Base-by-base conservation (phyloP, 345 rosid genomes). In the Murraya koenigii region DNA sequence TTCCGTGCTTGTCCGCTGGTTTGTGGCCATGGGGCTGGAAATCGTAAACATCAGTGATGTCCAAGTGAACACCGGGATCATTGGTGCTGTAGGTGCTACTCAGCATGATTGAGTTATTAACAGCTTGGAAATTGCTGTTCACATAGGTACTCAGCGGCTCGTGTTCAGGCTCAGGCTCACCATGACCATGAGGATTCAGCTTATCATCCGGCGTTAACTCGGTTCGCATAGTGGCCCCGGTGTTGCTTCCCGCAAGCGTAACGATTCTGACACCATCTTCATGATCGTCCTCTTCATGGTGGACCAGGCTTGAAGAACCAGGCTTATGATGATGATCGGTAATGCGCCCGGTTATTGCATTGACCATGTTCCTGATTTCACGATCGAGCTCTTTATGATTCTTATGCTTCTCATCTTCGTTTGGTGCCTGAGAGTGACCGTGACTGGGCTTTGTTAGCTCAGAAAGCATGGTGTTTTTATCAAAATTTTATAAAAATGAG, bases 11-110 rank as follows among this genome's bases (percentile, higher is more conserved):
- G 5, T 65, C 77, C 13, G 58, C 82, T 10, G 74, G 79, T 74
- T 80, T 85, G 5, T 58, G 75, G 35, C 52, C 78, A 33, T 60
- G 68, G 6, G 22, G 71, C 35, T 30, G 32, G 32, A 30, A 30
- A 1, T 84, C 84, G 32, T 75, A 71, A 60, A 78, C 67, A 75
- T 87, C 95, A 0, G 88, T 79, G 60, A 95, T 87, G 26, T 92
- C 95, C 84, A 94, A 65, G 69, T 93, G 98, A 78, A 95, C 97
- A 0, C 99, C 98, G 0, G 99, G 99, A 78, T 95, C 97, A 71
- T 93, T 89, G 66, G 97, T 85, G 79, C 33, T 88, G 86, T 93
- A 89, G 54, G 67, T 77, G 75, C 94, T 89, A 0, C 85, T 83
- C 49, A 95, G 74, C 99, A 93, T 91, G 68, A 95, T 86, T 2